phyloP scores from a whole-genome alignment of 2,329 filamentous ascomycete genomes.

The Fusarium hostae region DNA sequence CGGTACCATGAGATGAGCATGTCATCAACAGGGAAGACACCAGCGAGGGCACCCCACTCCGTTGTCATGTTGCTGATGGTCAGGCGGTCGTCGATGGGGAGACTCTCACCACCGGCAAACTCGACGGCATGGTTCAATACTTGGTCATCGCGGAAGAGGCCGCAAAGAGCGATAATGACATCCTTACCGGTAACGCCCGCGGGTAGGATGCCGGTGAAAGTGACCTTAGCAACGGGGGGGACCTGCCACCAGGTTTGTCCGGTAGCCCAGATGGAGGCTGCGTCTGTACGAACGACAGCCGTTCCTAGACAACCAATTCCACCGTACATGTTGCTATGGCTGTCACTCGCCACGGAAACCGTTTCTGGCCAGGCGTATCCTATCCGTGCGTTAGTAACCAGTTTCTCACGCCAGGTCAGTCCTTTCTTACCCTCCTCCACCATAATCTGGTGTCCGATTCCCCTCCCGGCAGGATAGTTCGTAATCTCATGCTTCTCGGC shows the following conservation, averaged over 20 bases:
- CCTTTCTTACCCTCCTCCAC: constrained; percentile 64
- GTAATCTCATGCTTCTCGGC: constrained; percentile 79
- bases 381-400: background rate
- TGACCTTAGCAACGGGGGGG: constrained; percentile 84
- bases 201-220: constrained; percentile 78
- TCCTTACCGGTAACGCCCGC: constrained; percentile 91
- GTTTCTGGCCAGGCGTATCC: constrained; percentile 86
- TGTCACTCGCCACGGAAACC: constrained; percentile 80
- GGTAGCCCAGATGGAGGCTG: constrained; percentile 86
- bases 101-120: constrained; percentile 82
- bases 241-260: constrained; percentile 88
- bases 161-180: constrained; percentile 89
- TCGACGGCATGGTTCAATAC: constrained; percentile 93
- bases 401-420: rapidly evolving
- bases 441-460: constrained; percentile 94
- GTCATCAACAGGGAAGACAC: constrained; percentile 79
- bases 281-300: constrained; percentile 87
- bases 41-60: constrained; percentile 77
- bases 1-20: constrained; percentile 79
- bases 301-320: constrained; percentile 47
- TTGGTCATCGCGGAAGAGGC: constrained; percentile 85
- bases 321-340: constrained; percentile 83
- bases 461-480: constrained; percentile 80
- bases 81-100: constrained; percentile 78
- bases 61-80: constrained; percentile 85